Conservation (phyloP, 1,284 basidiomycete species). For the Sporisorium sorghi region DNA sequence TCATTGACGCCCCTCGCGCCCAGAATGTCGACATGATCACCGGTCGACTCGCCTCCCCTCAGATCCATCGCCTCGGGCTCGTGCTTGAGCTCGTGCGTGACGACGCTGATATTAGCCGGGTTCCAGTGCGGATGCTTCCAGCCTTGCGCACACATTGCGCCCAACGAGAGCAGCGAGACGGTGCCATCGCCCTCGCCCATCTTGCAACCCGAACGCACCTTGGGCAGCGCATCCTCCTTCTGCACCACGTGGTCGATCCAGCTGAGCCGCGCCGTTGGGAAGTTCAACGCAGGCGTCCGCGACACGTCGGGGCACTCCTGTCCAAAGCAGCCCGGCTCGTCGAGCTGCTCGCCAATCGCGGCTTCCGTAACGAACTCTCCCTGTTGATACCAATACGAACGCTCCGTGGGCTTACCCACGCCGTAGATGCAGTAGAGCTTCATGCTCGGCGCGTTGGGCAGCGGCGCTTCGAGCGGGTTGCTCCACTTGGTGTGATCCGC, state of each 20-base stretch:
- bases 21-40: conserved; percentile 86
- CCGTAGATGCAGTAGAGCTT: conserved; percentile 95
- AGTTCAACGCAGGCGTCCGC: conserved; percentile 48
- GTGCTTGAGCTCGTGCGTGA: conserved; percentile 91
- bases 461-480: conserved; percentile 87
- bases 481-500: conserved; percentile 75
- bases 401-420: conserved; percentile 95
- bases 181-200: conserved; percentile 84
- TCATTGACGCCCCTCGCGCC: conserved; percentile 88
- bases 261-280: conserved; percentile 55
- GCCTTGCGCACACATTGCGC: conserved; percentile 90
- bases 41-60: conserved; percentile 80
- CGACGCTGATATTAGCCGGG: conserved; percentile 80
- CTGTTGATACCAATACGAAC: conserved; percentile 69
- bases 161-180: conserved; percentile 86
- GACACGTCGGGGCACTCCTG: conserved; percentile 51
- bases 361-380: conserved; percentile 50
- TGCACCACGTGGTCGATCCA: conserved; percentile 57
- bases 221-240: conserved; percentile 51
- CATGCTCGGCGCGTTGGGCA: conserved; percentile 90
- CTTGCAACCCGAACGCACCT: conserved; percentile 60
- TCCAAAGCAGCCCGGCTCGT: conserved; percentile 32
- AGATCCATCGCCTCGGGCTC: conserved; percentile 80
- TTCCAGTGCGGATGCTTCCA: conserved; percentile 94
- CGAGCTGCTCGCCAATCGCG: conserved; percentile 43